Percentiles rank a stretch among this genome's conserved stretches.
These are phyloP conservation scores for Eucalyptus melliodora DNA, from an alignment of 345 rosid genomes.

Conservation along the genomic window DNA sequence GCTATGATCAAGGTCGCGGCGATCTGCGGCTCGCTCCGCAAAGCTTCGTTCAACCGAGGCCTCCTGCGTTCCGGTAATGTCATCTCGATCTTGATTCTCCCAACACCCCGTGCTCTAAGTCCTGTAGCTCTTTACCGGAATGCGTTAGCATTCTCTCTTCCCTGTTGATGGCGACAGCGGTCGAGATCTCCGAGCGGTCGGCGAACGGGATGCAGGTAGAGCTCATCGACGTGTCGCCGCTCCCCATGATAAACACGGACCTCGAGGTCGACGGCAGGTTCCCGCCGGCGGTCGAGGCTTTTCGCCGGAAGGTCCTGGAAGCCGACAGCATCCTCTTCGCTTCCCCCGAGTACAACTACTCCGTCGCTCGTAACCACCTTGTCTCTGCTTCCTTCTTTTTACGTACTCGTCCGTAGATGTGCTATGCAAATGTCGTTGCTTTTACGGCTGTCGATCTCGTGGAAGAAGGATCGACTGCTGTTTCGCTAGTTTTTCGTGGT, in stretches of 20 bases:
- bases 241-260: constrained; percentile 61
- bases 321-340: constrained; percentile 63
- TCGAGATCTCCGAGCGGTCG: constrained; percentile 21
- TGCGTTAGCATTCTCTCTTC: background rate
- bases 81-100: background rate
- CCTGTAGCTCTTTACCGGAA: background rate
- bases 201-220: constrained; percentile 35
- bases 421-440: background rate
- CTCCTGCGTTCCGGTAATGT: constrained; percentile 53
- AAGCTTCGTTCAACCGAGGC: constrained; percentile 58
- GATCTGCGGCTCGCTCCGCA: constrained; percentile 66
- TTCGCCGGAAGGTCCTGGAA: constrained; percentile 39
- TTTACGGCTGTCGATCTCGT: background rate
- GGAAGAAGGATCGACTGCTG: background rate
- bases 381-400: background rate
- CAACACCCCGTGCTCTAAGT: background rate
- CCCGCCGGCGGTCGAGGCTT: constrained; percentile 56
- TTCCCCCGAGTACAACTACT: constrained; percentile 64
- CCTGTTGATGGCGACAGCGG: constrained; percentile 6
- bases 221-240: constrained; percentile 34
- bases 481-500: background rate
- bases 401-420: background rate
- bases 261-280: constrained; percentile 39
- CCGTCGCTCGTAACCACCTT: constrained; percentile 31
- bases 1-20: constrained; percentile 47